Base-by-base conservation (phyloP, 768 basidiomycete genomes). In the Panus rudis region DNA sequence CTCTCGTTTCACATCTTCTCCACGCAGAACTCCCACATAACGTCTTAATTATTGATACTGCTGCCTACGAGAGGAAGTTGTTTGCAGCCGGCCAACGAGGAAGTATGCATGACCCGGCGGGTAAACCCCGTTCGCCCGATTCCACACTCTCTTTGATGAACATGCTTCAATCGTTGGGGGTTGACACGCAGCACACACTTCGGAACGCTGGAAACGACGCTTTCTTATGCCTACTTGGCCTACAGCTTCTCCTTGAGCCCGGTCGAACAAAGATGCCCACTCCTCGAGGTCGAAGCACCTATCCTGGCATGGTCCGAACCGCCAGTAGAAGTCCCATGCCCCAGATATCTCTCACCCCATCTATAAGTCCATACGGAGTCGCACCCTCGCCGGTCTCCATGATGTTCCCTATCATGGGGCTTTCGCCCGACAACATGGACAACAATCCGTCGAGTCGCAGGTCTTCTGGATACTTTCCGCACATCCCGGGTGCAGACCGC, bases 141-240 rank as follows among this genome's bases (percentile, higher is more conserved):
- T 68, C 79, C 8, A 67, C 70, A 1, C 72, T 89, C n/a, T 78
- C 79, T 17, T 71, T 90, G 2, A 70, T 75, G 10, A 73, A 70
- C 49, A 61, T 85, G 28, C 60, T 90, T n/a, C 71, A 67, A 42
- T 81, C 83, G 4, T 68, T 85, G 26, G 69, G 72, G 14, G 53
- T 71, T 40, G 57, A 60, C 54, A 31, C 60, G 40, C 55, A 56
- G 47, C 77, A 74, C 45, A 56, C 61, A 12, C 56, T 82, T 46
- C 76, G 84, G 58, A 88, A 89, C 53, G 66, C 87, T n/a, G 87
- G 87, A 12, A 91, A 91, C 58, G 81, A 86, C 48, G 82, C 88
- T 3, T 77, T 84, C 53, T 67, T 84, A 68, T 64, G 67, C 39
- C 71, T 91, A 22, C 76, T 84, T 31, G 76, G 70, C 11, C 66